Evolutionary conservation across 768 basidiomycete species (phyloP).

Genomic region (Naematelia aurantialba): DNA sequence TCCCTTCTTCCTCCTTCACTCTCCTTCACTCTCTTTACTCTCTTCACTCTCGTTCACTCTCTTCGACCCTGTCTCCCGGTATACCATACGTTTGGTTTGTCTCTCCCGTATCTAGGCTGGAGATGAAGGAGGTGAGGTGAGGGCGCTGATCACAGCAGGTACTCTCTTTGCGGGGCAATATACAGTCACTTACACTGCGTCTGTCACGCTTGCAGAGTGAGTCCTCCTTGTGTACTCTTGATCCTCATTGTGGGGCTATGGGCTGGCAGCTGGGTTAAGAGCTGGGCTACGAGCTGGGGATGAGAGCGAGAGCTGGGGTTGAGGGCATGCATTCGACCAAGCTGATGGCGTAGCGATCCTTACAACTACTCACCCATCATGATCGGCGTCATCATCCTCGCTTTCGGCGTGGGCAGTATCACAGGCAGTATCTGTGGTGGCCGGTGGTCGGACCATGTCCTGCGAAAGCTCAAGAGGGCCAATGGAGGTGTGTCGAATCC

Average conservation of each 20-base stretch:
- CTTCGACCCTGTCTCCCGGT: too few species aligned
- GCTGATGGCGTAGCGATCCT: slow-evolving; percentile 37
- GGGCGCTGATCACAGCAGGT: slow-evolving; percentile 52
- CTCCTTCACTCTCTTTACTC: too few species aligned
- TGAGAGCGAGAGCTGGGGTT: not conserved
- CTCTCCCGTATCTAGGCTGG: not conserved
- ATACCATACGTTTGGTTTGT: too few species aligned
- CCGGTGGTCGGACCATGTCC: slow-evolving; percentile 59
- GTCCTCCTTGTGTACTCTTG: slow-evolving; percentile 9
- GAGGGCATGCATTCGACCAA: not conserved
- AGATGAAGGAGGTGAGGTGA: not conserved
- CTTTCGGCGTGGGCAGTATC: slow-evolving; percentile 63
- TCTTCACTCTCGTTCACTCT: too few species aligned
- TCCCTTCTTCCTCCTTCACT: not conserved
- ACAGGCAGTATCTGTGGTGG: slow-evolving; percentile 61
- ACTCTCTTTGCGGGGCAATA: slow-evolving; percentile 69
- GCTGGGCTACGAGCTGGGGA: not conserved
- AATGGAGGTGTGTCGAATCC: slow-evolving; percentile 59
- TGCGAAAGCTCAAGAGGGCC: slow-evolving; percentile 52
- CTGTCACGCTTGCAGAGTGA: slow-evolving; percentile 61
- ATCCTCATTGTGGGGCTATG: too few species aligned
- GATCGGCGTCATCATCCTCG: slow-evolving; percentile 71
- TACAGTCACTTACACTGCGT: slow-evolving; percentile 67
- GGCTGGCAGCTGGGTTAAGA: too few species aligned
- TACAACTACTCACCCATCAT: slow-evolving; percentile 68